Base-by-base conservation (phyloP, 805 yeast genomes). In the Schwanniomyces polymorphus region DNA sequence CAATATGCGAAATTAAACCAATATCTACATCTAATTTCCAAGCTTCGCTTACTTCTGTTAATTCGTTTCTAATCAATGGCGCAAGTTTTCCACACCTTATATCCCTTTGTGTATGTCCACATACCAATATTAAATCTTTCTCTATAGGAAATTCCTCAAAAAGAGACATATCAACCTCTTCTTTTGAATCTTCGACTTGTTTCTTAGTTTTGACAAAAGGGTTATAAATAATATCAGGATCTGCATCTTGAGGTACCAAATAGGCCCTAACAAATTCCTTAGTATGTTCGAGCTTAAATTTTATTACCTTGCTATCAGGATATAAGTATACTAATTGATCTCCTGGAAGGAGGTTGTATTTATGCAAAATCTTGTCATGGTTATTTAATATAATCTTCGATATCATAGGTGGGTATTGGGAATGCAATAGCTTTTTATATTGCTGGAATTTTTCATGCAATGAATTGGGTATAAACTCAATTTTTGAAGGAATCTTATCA, bases 1-100 rank as follows among this genome's bases (percentile, higher is more conserved):
- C 95, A 35, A 89, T 72, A 61, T 89, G 97, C 10, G 91, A 84
- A 0, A 86, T 71, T 6, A 79, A 57, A 0, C 89, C 91, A 28
- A 84, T 70, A 29, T 63, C 60, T 4, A 47, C 51, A 10, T 65
- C 64, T 34, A 80, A 38, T 0, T 62, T 63, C 39, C 75, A 68
- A 1, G 51, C 38, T 10, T 55, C 47, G 12, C 84, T 52, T 1
- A 78, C 81, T 27, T 44, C 50, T 23, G 59, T 61, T 43, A 86
- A 80, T 58, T 86, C 90, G 9, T 67, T 55, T 31, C 61, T 57
- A 0, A 86, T 58, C 12, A 82, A 42, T 0, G 89, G 89, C 0
- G 86, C 91, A n/a, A 82, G 53, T 17, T 64, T 54, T 0, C 91
- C 92, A 65, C 94, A 86, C 42, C 94, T 59, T 0, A 70, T 62